A percentile compares a stretch with the other conserved stretches of the same genome.
phyloP scores from a whole-genome alignment of 352 stramenopile genomes.

The Phytophthora fragariaefolia region DNA sequence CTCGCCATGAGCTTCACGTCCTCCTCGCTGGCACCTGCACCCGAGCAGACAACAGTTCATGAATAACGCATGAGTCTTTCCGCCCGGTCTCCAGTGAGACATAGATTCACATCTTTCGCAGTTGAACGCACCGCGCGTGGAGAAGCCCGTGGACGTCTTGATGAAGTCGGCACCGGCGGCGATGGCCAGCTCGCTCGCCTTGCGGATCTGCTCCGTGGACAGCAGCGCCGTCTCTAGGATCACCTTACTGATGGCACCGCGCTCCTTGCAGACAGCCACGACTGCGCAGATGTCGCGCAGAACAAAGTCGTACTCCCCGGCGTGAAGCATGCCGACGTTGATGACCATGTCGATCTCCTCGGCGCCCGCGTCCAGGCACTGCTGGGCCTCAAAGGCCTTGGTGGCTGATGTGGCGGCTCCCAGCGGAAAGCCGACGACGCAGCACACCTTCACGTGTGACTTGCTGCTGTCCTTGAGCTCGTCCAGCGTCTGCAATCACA shows the following conservation, averaged over 20 bases:
- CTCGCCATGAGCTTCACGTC: conserved; percentile 79
- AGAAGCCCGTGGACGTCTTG: conserved; percentile 90
- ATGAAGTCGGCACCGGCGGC: conserved; percentile 84
- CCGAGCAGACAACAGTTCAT: neutral
- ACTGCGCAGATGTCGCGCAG: conserved; percentile 78
- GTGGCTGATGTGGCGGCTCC: conserved; percentile 59
- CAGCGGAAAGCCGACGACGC: conserved; percentile 83
- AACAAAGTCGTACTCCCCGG: conserved; percentile 76
- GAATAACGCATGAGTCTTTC: neutral
- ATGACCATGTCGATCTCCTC: conserved; percentile 92
- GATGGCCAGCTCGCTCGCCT: conserved; percentile 72
- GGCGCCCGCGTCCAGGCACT: conserved; percentile 70
- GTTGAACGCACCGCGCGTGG: conserved; percentile 55
- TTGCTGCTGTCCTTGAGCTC: conserved; percentile 42
- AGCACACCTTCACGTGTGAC: conserved; percentile 80
- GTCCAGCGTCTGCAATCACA: conserved; percentile 47
- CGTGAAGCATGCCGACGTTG: conserved; percentile 70
- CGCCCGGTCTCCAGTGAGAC: neutral
- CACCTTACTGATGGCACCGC: conserved; percentile 71
- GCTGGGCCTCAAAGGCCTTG: conserved; percentile 79
- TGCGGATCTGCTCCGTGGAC: conserved; percentile 69
- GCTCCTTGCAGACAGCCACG: conserved; percentile 70
- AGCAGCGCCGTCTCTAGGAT: conserved; percentile 88
- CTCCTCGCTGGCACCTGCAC: conserved; percentile 70
- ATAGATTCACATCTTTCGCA: neutral